Evolutionary conservation across 129 eudicot genomes (phyloP).

Genomic region (Apium graveolens): DNA sequence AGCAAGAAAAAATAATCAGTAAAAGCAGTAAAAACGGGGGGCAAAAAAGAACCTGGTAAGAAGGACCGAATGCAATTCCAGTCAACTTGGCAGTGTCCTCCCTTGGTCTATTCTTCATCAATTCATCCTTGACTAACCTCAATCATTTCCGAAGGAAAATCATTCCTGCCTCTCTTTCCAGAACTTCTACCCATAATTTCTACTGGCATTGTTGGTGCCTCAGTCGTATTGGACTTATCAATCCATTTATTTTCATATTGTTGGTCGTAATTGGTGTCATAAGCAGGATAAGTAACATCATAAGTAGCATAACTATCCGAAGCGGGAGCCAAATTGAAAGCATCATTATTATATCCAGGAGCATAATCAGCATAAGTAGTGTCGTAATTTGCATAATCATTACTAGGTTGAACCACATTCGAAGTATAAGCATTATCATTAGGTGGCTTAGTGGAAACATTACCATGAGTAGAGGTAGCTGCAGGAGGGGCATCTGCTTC

Average conservation of each 20-base stretch:
- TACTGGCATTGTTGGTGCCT: slow-evolving; percentile 21
- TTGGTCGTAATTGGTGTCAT: slow-evolving; percentile 26
- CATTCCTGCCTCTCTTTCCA: slow-evolving; percentile 81
- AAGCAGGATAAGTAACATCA: slow-evolving; percentile 27
- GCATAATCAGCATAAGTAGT: slow-evolving; percentile 27
- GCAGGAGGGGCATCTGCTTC: slow-evolving; percentile 33
- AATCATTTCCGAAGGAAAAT: slow-evolving; percentile 49
- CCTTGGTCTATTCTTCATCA: slow-evolving; percentile 86
- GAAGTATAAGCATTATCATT: slow-evolving; percentile 10
- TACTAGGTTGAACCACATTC: slow-evolving; percentile 13
- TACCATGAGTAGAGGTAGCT: slow-evolving; percentile 7
- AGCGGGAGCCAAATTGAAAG: slow-evolving; percentile 27
- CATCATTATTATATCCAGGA: slow-evolving; percentile 26
- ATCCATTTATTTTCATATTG: slow-evolving; percentile 60
- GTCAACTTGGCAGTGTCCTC: slow-evolving; percentile 70
- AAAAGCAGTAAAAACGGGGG: background rate
- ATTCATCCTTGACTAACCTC: slow-evolving; percentile 93
- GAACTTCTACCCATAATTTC: slow-evolving; percentile 32
- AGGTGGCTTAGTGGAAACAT: slow-evolving; percentile 4
- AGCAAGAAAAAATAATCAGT: background rate
- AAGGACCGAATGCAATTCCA: slow-evolving; percentile 88
- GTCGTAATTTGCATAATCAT: slow-evolving; percentile 29
- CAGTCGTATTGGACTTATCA: slow-evolving; percentile 31
- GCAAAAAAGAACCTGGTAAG: slow-evolving; percentile 54
- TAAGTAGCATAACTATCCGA: slow-evolving; percentile 22